A percentile compares a stretch with the other conserved stretches of the same genome.
These are phyloP conservation scores for Coemansia sp. DNA, from an alignment of 371 early-diverging fungal species.

Conservation along the genomic window DNA sequence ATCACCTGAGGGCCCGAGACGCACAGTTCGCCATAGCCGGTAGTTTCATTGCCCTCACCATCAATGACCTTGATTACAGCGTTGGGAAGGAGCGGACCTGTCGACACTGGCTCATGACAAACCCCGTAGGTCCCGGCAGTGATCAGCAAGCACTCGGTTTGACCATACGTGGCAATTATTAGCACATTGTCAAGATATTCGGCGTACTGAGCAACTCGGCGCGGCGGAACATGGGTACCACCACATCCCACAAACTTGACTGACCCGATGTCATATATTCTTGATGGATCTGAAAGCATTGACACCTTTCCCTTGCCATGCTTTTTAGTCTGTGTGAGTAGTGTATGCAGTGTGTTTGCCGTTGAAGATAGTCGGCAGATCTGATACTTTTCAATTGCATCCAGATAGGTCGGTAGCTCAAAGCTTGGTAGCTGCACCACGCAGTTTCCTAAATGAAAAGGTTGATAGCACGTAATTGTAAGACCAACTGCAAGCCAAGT, in stretches of 20 bases:
- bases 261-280: constrained; percentile 15
- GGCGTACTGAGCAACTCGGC: constrained; percentile 7
- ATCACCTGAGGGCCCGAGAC: constrained; percentile 32
- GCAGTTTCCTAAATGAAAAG: constrained; percentile 22
- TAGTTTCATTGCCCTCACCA: constrained; percentile 22
- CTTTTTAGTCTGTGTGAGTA: constrained; percentile 9
- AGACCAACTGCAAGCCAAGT: constrained; percentile 26
- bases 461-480: constrained; percentile 30
- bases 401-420: constrained; percentile 11
- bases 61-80: constrained; percentile 30
- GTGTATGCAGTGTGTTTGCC: constrained; percentile 12
- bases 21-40: constrained; percentile 34
- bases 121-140: neutral
- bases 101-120: neutral
- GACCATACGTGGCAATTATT: constrained; percentile 2
- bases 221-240: constrained; percentile 26
- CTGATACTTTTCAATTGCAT: constrained; percentile 19
- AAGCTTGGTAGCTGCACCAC: constrained; percentile 19
- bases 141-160: constrained; percentile 9
- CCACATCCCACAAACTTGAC: constrained; percentile 34
- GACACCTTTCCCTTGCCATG: neutral
- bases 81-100: constrained; percentile 18
- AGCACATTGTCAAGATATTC: constrained; percentile 15
- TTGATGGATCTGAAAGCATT: neutral
- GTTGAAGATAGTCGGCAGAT: constrained; percentile 16